Evolutionary conservation across 1,284 basidiomycete genomes (phyloP), one percentile per base, ranked within the genome.

Genomic region (Moniliella sp.): DNA sequence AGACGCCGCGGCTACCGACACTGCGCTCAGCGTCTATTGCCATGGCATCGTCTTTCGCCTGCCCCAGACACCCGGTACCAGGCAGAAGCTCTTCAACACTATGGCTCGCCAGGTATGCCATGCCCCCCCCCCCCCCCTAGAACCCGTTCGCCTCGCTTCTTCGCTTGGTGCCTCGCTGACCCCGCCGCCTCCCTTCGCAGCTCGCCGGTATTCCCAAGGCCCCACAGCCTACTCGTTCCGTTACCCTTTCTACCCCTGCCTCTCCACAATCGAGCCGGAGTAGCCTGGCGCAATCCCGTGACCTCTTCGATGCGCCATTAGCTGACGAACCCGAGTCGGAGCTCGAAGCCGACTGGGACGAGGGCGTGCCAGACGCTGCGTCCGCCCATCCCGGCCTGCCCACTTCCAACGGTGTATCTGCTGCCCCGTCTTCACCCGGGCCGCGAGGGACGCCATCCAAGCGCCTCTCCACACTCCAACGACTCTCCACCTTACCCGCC

Each of bases 41-140:
- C 7, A 18, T 4, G 31, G 31, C 23, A 21, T 32, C 4, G 31
- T 32, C 15, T 12, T 32, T n/a, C 19, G 31, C 1, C 15, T 25
- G 9, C 31, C 31, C 1, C 13, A 32, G 21, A 17, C 31, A 4
- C 21, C 31, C 18, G 18, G 18, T 9, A 18, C 18, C 4, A 25
- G 18, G 4, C 21, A 32, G 21, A 18, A 25, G 7, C 18, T 32
- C 8, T 32, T 32, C 31, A n/a, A 23, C 13, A 21, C 16, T 3
- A 13, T 32, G 4, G 31, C 31, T 13, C 25, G 23, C 5, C 31
- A 25, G 14, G 15, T 32, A 25, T 25, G 13, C 3, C n/a, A 21
- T 7, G 18, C 21, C 5, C 26, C 25, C 8, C 15, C 18, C n/a
- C 17, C 31, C 4, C 13, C 26, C 7, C 7, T 9, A 11, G 23